phyloP scores from a whole-genome alignment of 345 rosid genomes.

The Citrus hindsii region DNA sequence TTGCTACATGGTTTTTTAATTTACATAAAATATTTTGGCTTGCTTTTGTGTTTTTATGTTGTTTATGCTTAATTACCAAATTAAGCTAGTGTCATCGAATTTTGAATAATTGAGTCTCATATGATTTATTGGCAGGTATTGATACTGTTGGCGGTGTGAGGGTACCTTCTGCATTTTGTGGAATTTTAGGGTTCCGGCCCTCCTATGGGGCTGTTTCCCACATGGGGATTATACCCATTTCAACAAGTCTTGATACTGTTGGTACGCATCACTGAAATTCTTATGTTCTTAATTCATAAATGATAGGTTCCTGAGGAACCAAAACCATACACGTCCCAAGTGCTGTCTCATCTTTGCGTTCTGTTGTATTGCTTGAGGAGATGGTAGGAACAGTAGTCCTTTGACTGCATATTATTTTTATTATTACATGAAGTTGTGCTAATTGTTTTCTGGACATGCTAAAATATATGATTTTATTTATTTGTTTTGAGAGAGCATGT shows the following conservation, averaged over 20 bases:
- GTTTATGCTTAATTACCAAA: not conserved
- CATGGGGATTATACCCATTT: constrained; percentile 56
- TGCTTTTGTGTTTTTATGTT: not conserved
- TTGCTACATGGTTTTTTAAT: not conserved
- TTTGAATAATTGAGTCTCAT: not conserved
- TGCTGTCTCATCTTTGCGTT: not conserved
- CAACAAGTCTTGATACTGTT: constrained; percentile 77
- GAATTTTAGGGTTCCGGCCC: constrained; percentile 78
- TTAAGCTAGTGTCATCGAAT: not conserved
- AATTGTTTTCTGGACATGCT: not conserved
- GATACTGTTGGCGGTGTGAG: constrained; percentile 93
- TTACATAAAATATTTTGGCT: not conserved
- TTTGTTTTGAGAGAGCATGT: not conserved
- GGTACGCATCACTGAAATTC: constrained; percentile 46
- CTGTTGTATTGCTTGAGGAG: not conserved
- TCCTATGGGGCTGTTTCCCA: constrained; percentile 72
- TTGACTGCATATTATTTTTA: not conserved
- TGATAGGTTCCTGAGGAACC: not conserved
- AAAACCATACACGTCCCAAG: not conserved
- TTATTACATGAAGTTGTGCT: not conserved
- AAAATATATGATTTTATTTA: not conserved
- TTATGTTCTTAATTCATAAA: not conserved
- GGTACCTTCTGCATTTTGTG: constrained; percentile 83
- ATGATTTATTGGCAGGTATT: constrained; percentile 50
- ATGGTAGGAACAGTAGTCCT: not conserved